A percentile compares a stretch with the other conserved stretches of the same genome.
phyloP scores from a whole-genome alignment of 129 eudicot genomes.

The Tanacetum coccineum region DNA sequence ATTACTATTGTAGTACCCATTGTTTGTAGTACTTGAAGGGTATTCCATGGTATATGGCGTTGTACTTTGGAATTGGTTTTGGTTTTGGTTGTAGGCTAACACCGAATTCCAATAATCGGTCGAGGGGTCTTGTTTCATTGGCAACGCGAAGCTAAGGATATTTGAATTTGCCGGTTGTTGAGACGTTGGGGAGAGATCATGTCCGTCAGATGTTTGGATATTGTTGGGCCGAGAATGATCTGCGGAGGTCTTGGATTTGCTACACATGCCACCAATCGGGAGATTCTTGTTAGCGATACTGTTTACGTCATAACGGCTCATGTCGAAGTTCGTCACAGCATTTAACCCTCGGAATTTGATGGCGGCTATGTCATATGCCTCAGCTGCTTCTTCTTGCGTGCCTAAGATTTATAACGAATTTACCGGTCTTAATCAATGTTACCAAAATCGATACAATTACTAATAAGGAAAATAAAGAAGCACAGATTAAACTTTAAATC shows the following conservation, averaged over 20 bases:
- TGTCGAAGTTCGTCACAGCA: slow-evolving; percentile 88
- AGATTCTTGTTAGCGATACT: slow-evolving; percentile 70
- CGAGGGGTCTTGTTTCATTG: slow-evolving; percentile 51
- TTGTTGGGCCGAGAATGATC: slow-evolving; percentile 26
- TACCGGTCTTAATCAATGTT: neutral
- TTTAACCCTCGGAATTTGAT: slow-evolving; percentile 83
- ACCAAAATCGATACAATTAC: neutral
- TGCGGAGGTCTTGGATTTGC: slow-evolving; percentile 49
- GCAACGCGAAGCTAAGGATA: slow-evolving; percentile 40
- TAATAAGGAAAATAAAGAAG: too few species aligned
- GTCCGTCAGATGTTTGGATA: slow-evolving; percentile 12
- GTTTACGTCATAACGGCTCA: slow-evolving; percentile 79
- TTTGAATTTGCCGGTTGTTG: slow-evolving; percentile 22
- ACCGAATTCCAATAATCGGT: slow-evolving; percentile 41
- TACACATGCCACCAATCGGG: slow-evolving; percentile 55
- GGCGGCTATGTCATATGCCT: slow-evolving; percentile 92
- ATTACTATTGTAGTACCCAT: slow-evolving; percentile 18
- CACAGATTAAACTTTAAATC: too few species aligned
- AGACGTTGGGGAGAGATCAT: slow-evolving; percentile 28
- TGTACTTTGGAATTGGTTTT: slow-evolving; percentile 30
- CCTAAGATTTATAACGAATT: slow-evolving; percentile 31
- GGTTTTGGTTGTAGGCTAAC: slow-evolving; percentile 27
- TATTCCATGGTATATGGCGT: slow-evolving; percentile 43
- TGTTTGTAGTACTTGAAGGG: slow-evolving; percentile 21
- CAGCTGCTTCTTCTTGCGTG: slow-evolving; percentile 95